Conservation (phyloP, 1,284 basidiomycete species). For the Austroboletus niveus region DNA sequence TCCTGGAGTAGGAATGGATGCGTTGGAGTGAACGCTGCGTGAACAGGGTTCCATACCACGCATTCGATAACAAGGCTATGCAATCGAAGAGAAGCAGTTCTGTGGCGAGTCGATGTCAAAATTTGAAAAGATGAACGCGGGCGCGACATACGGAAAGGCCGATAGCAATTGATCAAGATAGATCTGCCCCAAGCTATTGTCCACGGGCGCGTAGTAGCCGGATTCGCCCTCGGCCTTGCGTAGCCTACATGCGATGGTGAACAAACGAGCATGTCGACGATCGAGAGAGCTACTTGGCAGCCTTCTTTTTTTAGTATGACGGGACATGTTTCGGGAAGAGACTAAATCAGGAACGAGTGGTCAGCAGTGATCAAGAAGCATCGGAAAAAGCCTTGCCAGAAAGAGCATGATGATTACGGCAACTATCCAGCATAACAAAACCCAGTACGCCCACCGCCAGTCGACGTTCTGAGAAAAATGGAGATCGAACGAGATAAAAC, state of each 20-base stretch:
- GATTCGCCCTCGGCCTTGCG: constrained; percentile 44
- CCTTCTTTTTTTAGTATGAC: constrained; percentile 58
- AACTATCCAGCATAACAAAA: constrained; percentile 64
- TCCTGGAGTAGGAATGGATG: constrained; percentile 32
- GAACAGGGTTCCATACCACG: constrained; percentile 39
- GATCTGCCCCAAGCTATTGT: constrained; percentile 41
- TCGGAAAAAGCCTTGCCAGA: constrained; percentile 9
- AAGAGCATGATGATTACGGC: constrained; percentile 45
- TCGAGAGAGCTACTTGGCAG: constrained; percentile 29
- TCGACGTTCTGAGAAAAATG: constrained; percentile 42
- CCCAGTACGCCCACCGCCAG: constrained; percentile 81
- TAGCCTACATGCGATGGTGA: constrained; percentile 21
- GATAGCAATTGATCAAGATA: constrained; percentile 54
- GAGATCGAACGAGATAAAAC: not conserved
- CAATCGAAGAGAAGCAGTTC: constrained; percentile 68
- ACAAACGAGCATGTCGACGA: not conserved
- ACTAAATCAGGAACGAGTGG: constrained; percentile 24
- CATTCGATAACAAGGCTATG: constrained; percentile 72
- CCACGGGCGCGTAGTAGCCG: constrained; percentile 37
- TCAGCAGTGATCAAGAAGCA: not conserved
- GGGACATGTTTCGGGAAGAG: constrained; percentile 80
- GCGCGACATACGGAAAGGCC: constrained; percentile 66
- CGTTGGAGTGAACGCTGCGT: not conserved
- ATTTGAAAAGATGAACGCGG: not conserved
- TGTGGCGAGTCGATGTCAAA: constrained; percentile 25